Evolutionary conservation across 2,329 filamentous ascomycete genomes (phyloP).

Genomic region (Podosphaera leucotricha): DNA sequence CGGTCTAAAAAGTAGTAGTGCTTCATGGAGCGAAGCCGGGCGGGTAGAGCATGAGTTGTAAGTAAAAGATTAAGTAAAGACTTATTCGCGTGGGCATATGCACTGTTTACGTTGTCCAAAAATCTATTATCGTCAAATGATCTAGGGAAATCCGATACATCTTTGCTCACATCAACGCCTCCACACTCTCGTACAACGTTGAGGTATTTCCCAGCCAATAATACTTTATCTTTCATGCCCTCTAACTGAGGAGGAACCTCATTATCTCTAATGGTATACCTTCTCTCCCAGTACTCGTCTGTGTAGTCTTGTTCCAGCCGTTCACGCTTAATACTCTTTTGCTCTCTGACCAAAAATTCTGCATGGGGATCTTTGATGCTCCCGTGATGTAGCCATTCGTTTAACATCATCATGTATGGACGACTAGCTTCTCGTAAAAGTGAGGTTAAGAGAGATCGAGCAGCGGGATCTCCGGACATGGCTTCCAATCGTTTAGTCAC

Average conservation of each 20-base stretch:
- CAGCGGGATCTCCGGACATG: slow-evolving; percentile 84
- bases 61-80: slow-evolving; percentile 76
- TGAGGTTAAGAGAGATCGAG: slow-evolving; percentile 56
- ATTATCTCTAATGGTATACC: slow-evolving; percentile 81
- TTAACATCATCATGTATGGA: slow-evolving; percentile 95
- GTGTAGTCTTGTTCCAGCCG: slow-evolving; percentile 89
- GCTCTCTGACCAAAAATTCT: slow-evolving; percentile 87
- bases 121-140: slow-evolving; percentile 86
- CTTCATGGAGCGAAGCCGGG: slow-evolving; percentile 71
- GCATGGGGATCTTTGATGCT: slow-evolving; percentile 83
- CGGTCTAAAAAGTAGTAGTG: slow-evolving; percentile 98
- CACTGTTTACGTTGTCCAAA: slow-evolving; percentile 83
- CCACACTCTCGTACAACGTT: slow-evolving; percentile 96
- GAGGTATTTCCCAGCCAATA: slow-evolving; percentile 88
- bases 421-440: slow-evolving; percentile 70
- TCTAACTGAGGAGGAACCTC: slow-evolving; percentile 84
- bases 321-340: slow-evolving; percentile 82
- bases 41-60: slow-evolving; percentile 76
- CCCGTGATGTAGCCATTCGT: slow-evolving; percentile 94
- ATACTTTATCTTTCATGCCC: slow-evolving; percentile 75
- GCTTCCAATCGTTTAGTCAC: slow-evolving; percentile 65
- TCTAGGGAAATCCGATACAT: slow-evolving; percentile 64
- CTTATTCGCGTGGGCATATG: slow-evolving; percentile 87
- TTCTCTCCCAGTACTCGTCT: slow-evolving; percentile 96
- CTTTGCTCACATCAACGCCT: slow-evolving; percentile 79